Conservation (phyloP, 2,329 filamentous ascomycete genomes). For the Cadophora sp. region DNA sequence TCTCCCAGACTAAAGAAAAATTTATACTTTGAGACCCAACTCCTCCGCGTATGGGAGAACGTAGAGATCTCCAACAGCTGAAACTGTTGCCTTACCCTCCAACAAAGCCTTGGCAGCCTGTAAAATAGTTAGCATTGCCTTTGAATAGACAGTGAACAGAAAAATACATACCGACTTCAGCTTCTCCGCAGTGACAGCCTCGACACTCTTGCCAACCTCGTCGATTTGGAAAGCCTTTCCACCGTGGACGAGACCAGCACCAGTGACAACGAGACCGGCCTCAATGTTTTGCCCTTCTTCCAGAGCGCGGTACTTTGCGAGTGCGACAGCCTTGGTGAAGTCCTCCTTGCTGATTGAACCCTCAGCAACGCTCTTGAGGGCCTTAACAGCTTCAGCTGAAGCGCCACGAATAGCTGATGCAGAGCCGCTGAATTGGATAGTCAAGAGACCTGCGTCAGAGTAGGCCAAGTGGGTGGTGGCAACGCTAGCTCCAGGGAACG, state of each 20-base stretch:
- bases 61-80: constrained; percentile 89
- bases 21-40: constrained; percentile 92
- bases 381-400: constrained; percentile 78
- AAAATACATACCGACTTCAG: constrained; percentile 77
- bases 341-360: constrained; percentile 83
- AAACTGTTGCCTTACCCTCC: constrained; percentile 86
- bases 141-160: background rate
- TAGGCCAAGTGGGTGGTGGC: constrained; percentile 82
- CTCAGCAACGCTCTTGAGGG: constrained; percentile 80
- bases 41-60: constrained; percentile 93
- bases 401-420: constrained; percentile 76
- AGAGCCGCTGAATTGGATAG: constrained; percentile 79
- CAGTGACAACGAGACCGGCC: constrained; percentile 81
- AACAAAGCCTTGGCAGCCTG: constrained; percentile 89
- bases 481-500: constrained; percentile 70
- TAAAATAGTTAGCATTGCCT: constrained; percentile 43
- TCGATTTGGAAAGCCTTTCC: constrained; percentile 85
- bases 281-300: constrained; percentile 81
- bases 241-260: constrained; percentile 81
- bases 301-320: constrained; percentile 91
- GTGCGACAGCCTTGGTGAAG: constrained; percentile 87
- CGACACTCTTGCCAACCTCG: constrained; percentile 78
- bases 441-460: constrained; percentile 91
- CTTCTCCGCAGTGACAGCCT: constrained; percentile 81
- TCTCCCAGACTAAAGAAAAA: constrained; percentile 40